Base-by-base conservation (phyloP, 2,329 filamentous ascomycete genomes). In the Ophiobolus disseminans region DNA sequence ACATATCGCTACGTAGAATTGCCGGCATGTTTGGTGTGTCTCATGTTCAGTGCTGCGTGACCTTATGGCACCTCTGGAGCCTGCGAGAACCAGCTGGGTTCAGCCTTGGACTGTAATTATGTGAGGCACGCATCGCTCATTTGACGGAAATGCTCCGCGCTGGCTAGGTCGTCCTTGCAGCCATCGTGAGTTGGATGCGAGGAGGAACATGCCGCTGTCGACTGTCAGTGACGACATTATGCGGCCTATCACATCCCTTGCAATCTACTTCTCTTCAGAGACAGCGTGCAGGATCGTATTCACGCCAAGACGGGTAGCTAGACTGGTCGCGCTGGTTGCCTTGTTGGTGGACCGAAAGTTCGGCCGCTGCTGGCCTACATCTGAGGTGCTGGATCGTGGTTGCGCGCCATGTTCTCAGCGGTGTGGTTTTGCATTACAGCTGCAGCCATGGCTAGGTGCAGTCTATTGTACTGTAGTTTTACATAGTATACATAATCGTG, bases 401-500 rank as follows among this genome's bases (percentile, higher is more conserved):
- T 44, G 38, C 17, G 32, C 23, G 38, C 46, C 40, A 45, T 20
- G 38, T 8, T 26, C 30, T 46, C 19, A 31, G 17, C 38, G 25
- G 31, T 16, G 42, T 20, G 45, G 40, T 21, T 22, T 39, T 30
- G 32, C 42, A 44, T 31, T 43, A 34, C 34, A 40, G 30, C 42
- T 57, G 53, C 54, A 39, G 45, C 45, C 19, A 23, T 38, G 48
- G 45, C 53, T 53, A 54, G 50, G 48, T 45, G 46, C 47, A 52
- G 42, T 45, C 42, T 47, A 38, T 31, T 38, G 16, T 45, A 43
- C 36, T 45, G 40, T 59, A 57, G 37, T 58, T n/a, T 38, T 63
- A 66, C 64, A 68, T 68, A 56, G 36, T 56, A 40, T 68, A 68
- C 63, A 66, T 49, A 13, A 37, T 59, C 52, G 37, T 53, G 38